A percentile compares a stretch with the other conserved stretches of the same genome.
phyloP scores from a whole-genome alignment of 2,329 filamentous ascomycete genomes.

The Ambrosiella beaveri region DNA sequence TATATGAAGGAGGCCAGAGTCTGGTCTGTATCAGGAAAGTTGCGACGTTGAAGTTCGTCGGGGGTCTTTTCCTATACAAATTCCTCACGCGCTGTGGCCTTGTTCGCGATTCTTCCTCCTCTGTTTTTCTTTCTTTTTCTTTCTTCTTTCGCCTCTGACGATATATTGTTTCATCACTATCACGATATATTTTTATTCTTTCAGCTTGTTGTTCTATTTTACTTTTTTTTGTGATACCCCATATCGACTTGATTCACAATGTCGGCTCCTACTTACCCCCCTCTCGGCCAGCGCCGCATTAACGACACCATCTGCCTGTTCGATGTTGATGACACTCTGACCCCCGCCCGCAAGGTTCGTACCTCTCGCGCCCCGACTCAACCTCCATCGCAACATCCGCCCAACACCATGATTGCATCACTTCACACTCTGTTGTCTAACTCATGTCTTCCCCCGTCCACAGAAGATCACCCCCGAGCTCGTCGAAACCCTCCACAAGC shows the following conservation, averaged over 20 bases:
- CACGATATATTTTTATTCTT: not conserved
- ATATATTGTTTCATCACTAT: not conserved
- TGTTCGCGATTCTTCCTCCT: not conserved
- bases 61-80: not conserved
- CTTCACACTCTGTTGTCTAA: not conserved
- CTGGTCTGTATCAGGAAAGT: not conserved
- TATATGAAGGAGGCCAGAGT: not conserved
- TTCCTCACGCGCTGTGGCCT: not conserved
- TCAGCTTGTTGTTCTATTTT: not conserved
- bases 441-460: constrained; percentile 3
- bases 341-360: constrained; percentile 58
- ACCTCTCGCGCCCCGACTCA: not conserved
- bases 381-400: not conserved
- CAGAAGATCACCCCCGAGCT: constrained; percentile 63
- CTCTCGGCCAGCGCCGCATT: constrained; percentile 67
- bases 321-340: constrained; percentile 89
- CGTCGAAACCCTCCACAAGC: constrained; percentile 57
- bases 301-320: constrained; percentile 92
- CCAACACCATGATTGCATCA: not conserved
- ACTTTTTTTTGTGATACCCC: constrained; percentile 8
- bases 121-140: constrained; percentile 9
- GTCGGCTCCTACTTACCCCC: constrained; percentile 42
- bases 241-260: constrained; percentile 10
- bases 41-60: not conserved
- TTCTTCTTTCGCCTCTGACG: not conserved